These are phyloP conservation scores for Colletotrichum sidae DNA, from an alignment of 2,329 filamentous ascomycete genomes.

Conservation along the genomic window DNA sequence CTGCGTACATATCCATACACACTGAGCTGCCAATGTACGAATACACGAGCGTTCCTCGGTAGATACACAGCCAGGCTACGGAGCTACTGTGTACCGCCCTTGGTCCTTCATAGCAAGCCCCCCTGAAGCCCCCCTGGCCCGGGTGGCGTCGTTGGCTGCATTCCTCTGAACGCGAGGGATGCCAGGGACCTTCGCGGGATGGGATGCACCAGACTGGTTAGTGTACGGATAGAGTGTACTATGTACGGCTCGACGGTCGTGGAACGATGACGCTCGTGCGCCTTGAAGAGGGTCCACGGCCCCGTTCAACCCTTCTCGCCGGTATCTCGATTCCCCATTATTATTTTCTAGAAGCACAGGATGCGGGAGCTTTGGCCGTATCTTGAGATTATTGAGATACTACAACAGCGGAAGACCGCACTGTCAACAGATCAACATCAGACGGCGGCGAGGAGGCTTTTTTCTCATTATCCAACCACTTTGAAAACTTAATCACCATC, in stretches of 20 bases:
- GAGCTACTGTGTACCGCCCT: slow-evolving; percentile 20
- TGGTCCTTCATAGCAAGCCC: slow-evolving; percentile 18
- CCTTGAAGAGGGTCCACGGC: slow-evolving; percentile 36
- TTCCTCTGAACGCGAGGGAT: slow-evolving; percentile 33
- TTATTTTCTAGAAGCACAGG: slow-evolving; percentile 38
- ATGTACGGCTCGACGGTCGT: slow-evolving; percentile 20
- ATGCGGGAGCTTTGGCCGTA: slow-evolving; percentile 38
- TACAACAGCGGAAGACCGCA: slow-evolving; percentile 13
- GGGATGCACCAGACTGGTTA: slow-evolving; percentile 21
- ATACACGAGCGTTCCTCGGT: background rate
- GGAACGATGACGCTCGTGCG: slow-evolving; percentile 38
- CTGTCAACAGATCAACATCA: slow-evolving; percentile 15
- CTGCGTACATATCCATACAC: no score
- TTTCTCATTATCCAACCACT: background rate
- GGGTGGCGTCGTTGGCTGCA: slow-evolving; percentile 31
- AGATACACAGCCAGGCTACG: slow-evolving; percentile 30
- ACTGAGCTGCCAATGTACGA: slow-evolving; percentile 8
- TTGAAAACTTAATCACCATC: slow-evolving; percentile 16
- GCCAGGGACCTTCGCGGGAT: slow-evolving; percentile 11
- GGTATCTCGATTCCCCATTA: slow-evolving; percentile 38
- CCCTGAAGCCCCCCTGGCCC: background rate
- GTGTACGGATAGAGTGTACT: no score
- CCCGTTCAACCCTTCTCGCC: slow-evolving; percentile 39
- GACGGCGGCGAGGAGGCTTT: slow-evolving; percentile 21
- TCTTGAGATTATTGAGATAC: slow-evolving; percentile 10